These are phyloP conservation scores for Cicer yamashitae DNA, from an alignment of 306 rosid species.

Conservation along the genomic window DNA sequence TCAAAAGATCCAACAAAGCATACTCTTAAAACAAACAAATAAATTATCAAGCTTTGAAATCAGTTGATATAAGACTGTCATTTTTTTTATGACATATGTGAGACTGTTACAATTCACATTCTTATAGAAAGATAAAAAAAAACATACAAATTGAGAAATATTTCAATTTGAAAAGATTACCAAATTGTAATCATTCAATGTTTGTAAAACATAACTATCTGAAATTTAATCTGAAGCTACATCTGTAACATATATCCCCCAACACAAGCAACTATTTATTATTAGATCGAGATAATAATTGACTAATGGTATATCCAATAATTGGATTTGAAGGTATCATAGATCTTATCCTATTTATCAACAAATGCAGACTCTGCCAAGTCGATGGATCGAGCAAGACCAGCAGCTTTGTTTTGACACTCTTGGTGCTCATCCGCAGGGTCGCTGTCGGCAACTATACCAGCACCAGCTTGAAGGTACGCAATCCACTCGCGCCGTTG, in stretches of 20 bases:
- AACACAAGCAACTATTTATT: conserved; percentile 21
- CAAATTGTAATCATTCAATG: background rate
- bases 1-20: too few relatives aligned
- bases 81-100: too few relatives aligned
- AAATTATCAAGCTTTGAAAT: too few relatives aligned
- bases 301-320: background rate
- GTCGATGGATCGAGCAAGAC: conserved; percentile 82
- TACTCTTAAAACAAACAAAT: too few relatives aligned
- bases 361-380: conserved; percentile 81
- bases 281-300: background rate
- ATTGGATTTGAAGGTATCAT: background rate
- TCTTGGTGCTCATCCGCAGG: conserved; percentile 79
- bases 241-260: background rate
- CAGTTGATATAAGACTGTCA: too few relatives aligned
- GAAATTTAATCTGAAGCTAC: conserved; percentile 22
- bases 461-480: conserved; percentile 89
- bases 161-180: conserved; percentile 7
- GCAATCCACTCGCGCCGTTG: conserved; percentile 77
- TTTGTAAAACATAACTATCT: background rate
- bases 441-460: conserved; percentile 81
- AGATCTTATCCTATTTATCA: conserved; percentile 44
- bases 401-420: conserved; percentile 95
- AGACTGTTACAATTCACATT: too few relatives aligned
- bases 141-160: background rate
- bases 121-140: background rate